Evolutionary conservation across 2,329 filamentous ascomycete species (phyloP).

Genomic region (Chaetoscypha palmicola): DNA sequence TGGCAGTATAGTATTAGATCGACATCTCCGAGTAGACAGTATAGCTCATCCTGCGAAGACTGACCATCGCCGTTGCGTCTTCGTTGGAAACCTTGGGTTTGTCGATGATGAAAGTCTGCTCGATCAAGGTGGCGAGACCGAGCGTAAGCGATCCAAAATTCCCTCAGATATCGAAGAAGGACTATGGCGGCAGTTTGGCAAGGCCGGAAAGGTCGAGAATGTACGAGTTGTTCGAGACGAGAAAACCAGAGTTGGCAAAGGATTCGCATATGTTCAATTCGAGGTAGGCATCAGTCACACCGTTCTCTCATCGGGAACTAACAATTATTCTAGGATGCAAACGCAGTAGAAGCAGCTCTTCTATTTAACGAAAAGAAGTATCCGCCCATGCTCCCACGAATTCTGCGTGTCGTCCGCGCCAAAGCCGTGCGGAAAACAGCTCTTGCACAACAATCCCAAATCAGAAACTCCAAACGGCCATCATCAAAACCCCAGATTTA

Average conservation of each 20-base stretch:
- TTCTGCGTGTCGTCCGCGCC: slow-evolving; percentile 78
- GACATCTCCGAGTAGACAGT: slow-evolving; percentile 85
- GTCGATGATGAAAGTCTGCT: slow-evolving; percentile 82
- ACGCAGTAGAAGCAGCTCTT: slow-evolving; percentile 84
- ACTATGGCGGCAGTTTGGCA: slow-evolving; percentile 73
- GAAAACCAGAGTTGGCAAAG: slow-evolving; percentile 88
- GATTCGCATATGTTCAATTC: slow-evolving; percentile 97
- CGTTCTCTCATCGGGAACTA: slow-evolving; percentile 12
- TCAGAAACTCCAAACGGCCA: slow-evolving; percentile 30
- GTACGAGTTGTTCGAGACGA: slow-evolving; percentile 88
- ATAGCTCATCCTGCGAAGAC: slow-evolving; percentile 78
- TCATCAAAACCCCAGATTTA: slow-evolving; percentile 39
- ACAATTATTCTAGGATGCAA: slow-evolving; percentile 56
- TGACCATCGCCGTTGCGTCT: slow-evolving; percentile 85
- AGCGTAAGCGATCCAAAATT: slow-evolving; percentile 65
- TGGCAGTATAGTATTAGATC: slow-evolving; percentile 72
- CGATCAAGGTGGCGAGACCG: slow-evolving; percentile 56
- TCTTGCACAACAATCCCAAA: slow-evolving; percentile 18
- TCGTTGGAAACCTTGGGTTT: slow-evolving; percentile 93
- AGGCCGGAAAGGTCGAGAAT: slow-evolving; percentile 79
- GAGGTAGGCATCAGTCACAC: slow-evolving; percentile 41
- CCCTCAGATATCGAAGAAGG: slow-evolving; percentile 90
- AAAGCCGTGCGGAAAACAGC: slow-evolving; percentile 35
- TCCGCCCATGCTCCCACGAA: slow-evolving; percentile 85
- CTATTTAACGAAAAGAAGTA: slow-evolving; percentile 86